phyloP scores from a whole-genome alignment of 2,329 filamentous ascomycete genomes.

The Fusarium camptoceras region DNA sequence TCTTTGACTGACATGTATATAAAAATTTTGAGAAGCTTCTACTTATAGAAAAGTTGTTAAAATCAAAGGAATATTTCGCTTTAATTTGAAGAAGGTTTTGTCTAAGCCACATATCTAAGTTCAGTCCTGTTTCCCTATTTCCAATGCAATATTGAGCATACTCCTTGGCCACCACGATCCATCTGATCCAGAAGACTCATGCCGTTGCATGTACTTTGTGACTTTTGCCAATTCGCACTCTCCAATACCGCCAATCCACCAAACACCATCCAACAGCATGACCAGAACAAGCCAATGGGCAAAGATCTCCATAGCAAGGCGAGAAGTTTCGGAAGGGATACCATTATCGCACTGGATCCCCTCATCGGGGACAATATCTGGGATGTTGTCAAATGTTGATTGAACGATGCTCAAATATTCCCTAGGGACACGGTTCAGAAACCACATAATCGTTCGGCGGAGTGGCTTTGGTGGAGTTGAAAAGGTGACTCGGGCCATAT shows the following conservation, averaged over 20 bases:
- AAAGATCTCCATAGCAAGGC: slow-evolving; percentile 53
- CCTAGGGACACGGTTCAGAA: slow-evolving; percentile 54
- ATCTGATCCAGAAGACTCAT: slow-evolving; percentile 1
- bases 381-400: slow-evolving; percentile 45
- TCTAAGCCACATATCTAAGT: rapidly evolving
- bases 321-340: slow-evolving; percentile 15
- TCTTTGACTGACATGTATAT: neutral
- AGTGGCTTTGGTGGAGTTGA: slow-evolving; percentile 46
- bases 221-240: slow-evolving; percentile 51
- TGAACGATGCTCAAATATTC: slow-evolving; percentile 53
- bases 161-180: slow-evolving; percentile 53
- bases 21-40: too few species aligned
- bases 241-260: slow-evolving; percentile 55
- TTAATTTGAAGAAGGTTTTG: rapidly evolving
- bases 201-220: slow-evolving; percentile 25
- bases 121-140: slow-evolving; percentile 8
- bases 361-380: neutral
- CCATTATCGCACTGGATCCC: neutral
- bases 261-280: slow-evolving; percentile 54
- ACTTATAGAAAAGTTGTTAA: neutral
- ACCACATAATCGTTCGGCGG: slow-evolving; percentile 54
- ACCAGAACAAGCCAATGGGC: slow-evolving; percentile 55
- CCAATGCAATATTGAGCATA: slow-evolving; percentile 45
- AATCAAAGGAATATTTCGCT: neutral
- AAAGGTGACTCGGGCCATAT: slow-evolving; percentile 44